phyloP scores from a whole-genome alignment of 2,329 filamentous ascomycete genomes.

The Myriangium duriaei region DNA sequence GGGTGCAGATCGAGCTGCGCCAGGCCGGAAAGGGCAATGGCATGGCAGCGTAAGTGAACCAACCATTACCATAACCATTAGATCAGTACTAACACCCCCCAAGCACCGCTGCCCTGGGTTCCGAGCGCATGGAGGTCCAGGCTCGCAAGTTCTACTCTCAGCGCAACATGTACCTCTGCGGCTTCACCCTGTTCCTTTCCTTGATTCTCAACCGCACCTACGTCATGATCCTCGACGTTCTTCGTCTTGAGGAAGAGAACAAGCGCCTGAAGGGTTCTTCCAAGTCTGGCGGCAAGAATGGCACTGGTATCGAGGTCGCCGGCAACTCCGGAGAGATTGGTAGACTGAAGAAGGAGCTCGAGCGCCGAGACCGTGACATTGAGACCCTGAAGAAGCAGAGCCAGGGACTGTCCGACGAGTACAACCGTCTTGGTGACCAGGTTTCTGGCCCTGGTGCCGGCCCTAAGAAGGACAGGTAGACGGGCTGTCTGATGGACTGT shows the following conservation, averaged over 20 bases:
- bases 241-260: constrained; percentile 84
- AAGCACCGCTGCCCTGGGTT: constrained; percentile 63
- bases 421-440: constrained; percentile 74
- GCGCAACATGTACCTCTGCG: constrained; percentile 99
- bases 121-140: constrained; percentile 95
- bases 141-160: constrained; percentile 99
- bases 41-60: constrained; percentile 34
- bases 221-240: constrained; percentile 86
- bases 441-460: constrained; percentile 46
- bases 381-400: constrained; percentile 87
- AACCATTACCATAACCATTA: no score
- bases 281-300: constrained; percentile 49
- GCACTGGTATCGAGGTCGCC: constrained; percentile 57
- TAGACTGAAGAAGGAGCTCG: constrained; percentile 51
- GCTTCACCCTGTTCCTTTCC: constrained; percentile 97
- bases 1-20: constrained; percentile 80
- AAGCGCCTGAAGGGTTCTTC: constrained; percentile 62
- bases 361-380: constrained; percentile 69
- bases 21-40: constrained; percentile 52
- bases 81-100: no score
- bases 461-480: constrained; percentile 46
- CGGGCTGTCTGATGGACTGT: neutral
- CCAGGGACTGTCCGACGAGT: constrained; percentile 70
- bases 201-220: constrained; percentile 99
- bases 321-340: constrained; percentile 67